Conservation (phyloP, 441 rosid genomes). For the Euphorbia schlechtendalii region DNA sequence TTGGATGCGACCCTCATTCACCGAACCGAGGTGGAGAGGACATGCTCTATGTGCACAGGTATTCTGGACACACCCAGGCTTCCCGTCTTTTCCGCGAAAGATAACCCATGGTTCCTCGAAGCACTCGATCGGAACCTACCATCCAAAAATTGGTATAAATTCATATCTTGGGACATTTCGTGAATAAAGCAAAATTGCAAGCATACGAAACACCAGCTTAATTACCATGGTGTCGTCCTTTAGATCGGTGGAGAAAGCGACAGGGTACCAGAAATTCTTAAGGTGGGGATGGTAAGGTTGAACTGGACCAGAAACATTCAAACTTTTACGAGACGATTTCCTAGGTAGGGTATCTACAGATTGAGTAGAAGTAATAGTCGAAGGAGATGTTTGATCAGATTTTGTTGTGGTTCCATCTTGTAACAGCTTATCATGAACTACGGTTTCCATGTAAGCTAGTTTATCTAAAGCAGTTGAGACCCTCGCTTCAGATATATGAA, state of each 20-base stretch:
- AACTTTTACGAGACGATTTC: conserved; percentile 50
- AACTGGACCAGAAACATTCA: conserved; percentile 89
- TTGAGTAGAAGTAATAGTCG: conserved; percentile 39
- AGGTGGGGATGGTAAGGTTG: conserved; percentile 60
- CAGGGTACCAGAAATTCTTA: conserved; percentile 93
- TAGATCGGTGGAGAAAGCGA: conserved; percentile 72
- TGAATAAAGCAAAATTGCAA: conserved; percentile 1
- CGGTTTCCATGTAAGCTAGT: conserved; percentile 84
- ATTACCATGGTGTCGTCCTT: conserved; percentile 82
- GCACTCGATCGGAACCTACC: conserved; percentile 86
- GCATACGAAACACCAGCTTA: conserved; percentile 17
- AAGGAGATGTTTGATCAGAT: conserved; percentile 39
- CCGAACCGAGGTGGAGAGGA: conserved; percentile 92
- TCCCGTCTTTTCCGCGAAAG: conserved; percentile 86
- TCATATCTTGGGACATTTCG: background rate
- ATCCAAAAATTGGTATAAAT: background rate
- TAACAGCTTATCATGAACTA: conserved; percentile 76
- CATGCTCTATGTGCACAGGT: conserved; percentile 98
- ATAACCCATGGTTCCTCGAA: conserved; percentile 94
- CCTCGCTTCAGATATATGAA: conserved; percentile 93
- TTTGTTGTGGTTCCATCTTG: conserved; percentile 45
- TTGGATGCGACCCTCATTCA: conserved; percentile 83
- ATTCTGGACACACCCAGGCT: conserved; percentile 85
- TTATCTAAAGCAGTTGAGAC: conserved; percentile 79
- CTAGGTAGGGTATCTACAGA: conserved; percentile 29